Conservation (phyloP, 2,329 filamentous ascomycete species). For the Botrytis galanthina region DNA sequence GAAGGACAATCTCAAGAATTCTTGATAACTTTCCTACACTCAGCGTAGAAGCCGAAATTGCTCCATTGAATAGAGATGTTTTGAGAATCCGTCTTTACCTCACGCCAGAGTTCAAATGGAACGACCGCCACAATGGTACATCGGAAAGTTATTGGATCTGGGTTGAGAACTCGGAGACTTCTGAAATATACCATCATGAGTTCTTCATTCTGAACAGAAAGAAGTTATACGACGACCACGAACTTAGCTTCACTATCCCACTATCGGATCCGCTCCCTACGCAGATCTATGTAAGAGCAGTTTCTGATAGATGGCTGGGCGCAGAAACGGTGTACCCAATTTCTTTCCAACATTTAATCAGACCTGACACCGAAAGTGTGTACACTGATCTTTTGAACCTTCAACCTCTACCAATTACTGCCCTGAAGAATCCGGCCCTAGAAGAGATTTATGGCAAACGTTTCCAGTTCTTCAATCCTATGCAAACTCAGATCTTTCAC, state of each 20-base stretch:
- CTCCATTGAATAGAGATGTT: slow-evolving; percentile 91
- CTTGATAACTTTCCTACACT: slow-evolving; percentile 91
- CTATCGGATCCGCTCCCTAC: slow-evolving; percentile 88
- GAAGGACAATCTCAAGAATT: slow-evolving; percentile 74
- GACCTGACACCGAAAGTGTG: slow-evolving; percentile 94
- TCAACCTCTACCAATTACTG: slow-evolving; percentile 82
- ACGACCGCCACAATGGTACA: slow-evolving; percentile 86
- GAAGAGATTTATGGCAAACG: slow-evolving; percentile 86
- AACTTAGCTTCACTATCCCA: slow-evolving; percentile 96
- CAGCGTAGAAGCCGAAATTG: slow-evolving; percentile 88
- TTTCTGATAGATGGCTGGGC: slow-evolving; percentile 94
- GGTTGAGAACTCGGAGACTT: slow-evolving; percentile 98
- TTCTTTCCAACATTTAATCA: slow-evolving; percentile 96
- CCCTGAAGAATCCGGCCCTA: slow-evolving; percentile 79
- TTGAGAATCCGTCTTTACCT: slow-evolving; percentile 85
- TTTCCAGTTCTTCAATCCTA: slow-evolving; percentile 97
- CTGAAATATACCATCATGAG: slow-evolving; percentile 96
- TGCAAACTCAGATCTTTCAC: slow-evolving; percentile 99
- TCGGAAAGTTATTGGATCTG: slow-evolving; percentile 98
- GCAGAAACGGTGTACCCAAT: slow-evolving; percentile 94
- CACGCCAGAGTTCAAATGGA: slow-evolving; percentile 90
- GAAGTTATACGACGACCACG: slow-evolving; percentile 93
- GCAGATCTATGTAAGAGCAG: slow-evolving; percentile 91
- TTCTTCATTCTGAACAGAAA: slow-evolving; percentile 89
- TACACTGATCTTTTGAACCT: slow-evolving; percentile 93